Conservation (phyloP, 441 rosid species). For the Cnidoscolus chayamansa region DNA sequence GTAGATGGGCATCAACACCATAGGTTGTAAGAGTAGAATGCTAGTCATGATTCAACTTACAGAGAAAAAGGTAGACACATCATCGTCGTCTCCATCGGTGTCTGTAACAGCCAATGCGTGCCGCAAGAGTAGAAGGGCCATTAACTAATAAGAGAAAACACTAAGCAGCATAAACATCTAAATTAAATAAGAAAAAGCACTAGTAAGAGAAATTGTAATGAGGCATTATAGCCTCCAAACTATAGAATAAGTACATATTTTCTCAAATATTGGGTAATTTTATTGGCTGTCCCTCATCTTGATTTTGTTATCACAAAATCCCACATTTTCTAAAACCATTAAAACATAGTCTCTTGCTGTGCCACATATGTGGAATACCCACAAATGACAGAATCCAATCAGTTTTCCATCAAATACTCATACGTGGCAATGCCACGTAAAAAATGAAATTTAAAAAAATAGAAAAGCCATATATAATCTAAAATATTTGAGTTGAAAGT, state of each 20-base stretch:
- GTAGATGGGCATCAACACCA: conserved; percentile 12
- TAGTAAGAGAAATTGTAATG: background rate
- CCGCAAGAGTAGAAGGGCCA: conserved; percentile 83
- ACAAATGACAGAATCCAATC: too few relatives aligned
- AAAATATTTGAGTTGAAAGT: too few relatives aligned
- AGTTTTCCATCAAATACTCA: too few relatives aligned
- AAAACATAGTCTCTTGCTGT: too few relatives aligned
- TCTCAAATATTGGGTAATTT: too few relatives aligned
- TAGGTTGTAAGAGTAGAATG: background rate
- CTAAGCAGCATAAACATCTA: conserved; percentile 13
- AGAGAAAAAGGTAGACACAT: conserved; percentile 65
- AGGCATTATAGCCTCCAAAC: background rate
- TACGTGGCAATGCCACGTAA: too few relatives aligned
- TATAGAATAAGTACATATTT: background rate
- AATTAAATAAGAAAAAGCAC: background rate
- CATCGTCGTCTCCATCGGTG: conserved; percentile 58
- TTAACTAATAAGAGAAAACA: conserved; percentile 41
- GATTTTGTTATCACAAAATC: too few relatives aligned
- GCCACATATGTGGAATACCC: too few relatives aligned
- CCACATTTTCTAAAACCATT: too few relatives aligned
- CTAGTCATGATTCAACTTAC: conserved; percentile 42
- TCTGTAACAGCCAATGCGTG: conserved; percentile 65
- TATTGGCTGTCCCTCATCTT: too few relatives aligned
- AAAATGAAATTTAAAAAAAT: too few relatives aligned
- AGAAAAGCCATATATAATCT: too few relatives aligned